Percentiles rank a stretch among this genome's conserved stretches.
These are phyloP conservation scores for Phlebiopsis gigantea DNA, from an alignment of 768 basidiomycete genomes.

Conservation along the genomic window DNA sequence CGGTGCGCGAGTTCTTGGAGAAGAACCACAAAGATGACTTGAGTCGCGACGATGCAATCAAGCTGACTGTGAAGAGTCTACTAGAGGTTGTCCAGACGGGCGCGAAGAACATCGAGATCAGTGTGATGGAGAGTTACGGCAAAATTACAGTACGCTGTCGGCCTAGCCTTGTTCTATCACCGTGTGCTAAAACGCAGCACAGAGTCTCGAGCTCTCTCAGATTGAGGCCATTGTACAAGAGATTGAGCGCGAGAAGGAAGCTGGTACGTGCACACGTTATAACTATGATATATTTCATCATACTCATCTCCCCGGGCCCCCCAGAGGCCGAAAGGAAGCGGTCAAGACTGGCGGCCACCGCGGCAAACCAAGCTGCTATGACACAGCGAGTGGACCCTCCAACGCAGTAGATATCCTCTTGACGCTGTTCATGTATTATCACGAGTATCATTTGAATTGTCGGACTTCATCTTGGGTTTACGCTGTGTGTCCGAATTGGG, in stretches of 20 bases:
- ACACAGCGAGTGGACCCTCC: slow-evolving; percentile 44
- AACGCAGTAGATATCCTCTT: slow-evolving; percentile 26
- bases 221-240: slow-evolving; percentile 90
- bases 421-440: neutral
- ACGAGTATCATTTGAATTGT: neutral
- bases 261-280: slow-evolving; percentile 53
- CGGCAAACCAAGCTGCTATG: slow-evolving; percentile 90
- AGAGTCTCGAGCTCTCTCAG: slow-evolving; percentile 84
- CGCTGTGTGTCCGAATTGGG: neutral
- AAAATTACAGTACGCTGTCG: slow-evolving; percentile 70
- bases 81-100: slow-evolving; percentile 98
- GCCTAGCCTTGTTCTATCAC: neutral
- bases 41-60: slow-evolving; percentile 84
- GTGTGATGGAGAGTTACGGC: slow-evolving; percentile 93
- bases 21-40: slow-evolving; percentile 95
- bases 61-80: slow-evolving; percentile 90
- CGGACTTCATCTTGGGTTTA: neutral
- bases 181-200: neutral
- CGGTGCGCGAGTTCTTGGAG: slow-evolving; percentile 96
- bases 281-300: neutral
- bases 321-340: slow-evolving; percentile 94
- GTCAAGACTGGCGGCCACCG: slow-evolving; percentile 83
- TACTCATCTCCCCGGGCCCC: neutral
- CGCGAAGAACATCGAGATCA: slow-evolving; percentile 99
- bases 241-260: slow-evolving; percentile 97